Evolutionary conservation across 106 monocot species (phyloP).

Genomic region (Platanthera guangdongensis): DNA sequence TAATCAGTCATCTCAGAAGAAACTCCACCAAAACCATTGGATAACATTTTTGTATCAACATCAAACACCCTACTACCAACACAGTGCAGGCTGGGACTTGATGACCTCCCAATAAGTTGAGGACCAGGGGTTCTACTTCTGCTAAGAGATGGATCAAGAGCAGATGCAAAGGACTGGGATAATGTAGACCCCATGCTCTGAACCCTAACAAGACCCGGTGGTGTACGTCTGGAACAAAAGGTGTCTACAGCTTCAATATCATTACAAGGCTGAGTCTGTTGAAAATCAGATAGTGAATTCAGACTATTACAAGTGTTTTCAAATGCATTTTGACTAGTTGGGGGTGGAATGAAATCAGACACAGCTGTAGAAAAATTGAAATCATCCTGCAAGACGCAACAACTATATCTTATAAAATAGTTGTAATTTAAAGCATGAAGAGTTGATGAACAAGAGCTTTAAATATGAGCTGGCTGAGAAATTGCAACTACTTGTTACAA

Average conservation of each 20-base stretch:
- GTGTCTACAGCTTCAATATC: constrained; percentile 15
- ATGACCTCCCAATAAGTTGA: constrained; percentile 26
- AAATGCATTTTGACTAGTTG: constrained; percentile 27
- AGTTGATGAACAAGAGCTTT: background rate
- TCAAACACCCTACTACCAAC: constrained; percentile 15
- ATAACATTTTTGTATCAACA: constrained; percentile 10
- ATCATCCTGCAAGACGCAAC: constrained; percentile 37
- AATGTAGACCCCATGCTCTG: constrained; percentile 51
- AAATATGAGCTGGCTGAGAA: background rate
- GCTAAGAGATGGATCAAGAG: constrained; percentile 18
- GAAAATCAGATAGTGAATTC: constrained; percentile 14
- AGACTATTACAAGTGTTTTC: constrained; percentile 22
- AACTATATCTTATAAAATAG: background rate
- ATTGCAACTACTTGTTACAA: background rate
- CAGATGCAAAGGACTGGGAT: constrained; percentile 40
- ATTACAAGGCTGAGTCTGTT: constrained; percentile 16
- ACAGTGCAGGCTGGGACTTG: constrained; percentile 25
- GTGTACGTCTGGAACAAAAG: constrained; percentile 20
- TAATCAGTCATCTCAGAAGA: constrained; percentile 22
- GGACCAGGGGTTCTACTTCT: constrained; percentile 50
- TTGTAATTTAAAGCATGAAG: background rate
- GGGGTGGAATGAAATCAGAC: constrained; percentile 26
- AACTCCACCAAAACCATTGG: constrained; percentile 21
- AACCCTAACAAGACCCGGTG: constrained; percentile 33
- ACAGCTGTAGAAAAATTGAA: constrained; percentile 20